Evolutionary conservation across 2,329 filamentous ascomycete species (phyloP).

Genomic region (Didymella exigua): DNA sequence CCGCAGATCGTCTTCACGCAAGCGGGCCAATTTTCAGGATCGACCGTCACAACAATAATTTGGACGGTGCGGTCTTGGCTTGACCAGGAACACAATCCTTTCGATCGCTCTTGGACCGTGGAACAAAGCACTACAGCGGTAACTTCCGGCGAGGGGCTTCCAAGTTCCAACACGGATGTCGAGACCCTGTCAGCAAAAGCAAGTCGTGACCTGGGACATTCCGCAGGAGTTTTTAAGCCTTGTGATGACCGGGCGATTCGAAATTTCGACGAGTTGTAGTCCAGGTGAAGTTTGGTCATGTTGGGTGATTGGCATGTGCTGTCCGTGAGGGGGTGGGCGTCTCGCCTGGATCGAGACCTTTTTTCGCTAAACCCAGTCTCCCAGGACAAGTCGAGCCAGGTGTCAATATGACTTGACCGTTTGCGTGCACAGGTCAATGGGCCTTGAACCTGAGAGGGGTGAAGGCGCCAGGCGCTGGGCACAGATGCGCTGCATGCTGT

Average conservation of each 20-base stretch:
- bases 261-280: neutral
- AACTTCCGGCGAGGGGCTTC: neutral
- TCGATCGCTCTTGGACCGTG: neutral
- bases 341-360: slow-evolving; percentile 25
- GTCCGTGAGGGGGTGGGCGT: slow-evolving; percentile 9
- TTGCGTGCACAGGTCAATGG: slow-evolving; percentile 12
- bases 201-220: neutral
- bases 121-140: slow-evolving; percentile 1
- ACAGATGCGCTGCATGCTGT: slow-evolving; percentile 10
- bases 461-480: slow-evolving; percentile 16
- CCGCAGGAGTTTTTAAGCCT: slow-evolving; percentile 5
- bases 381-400: slow-evolving; percentile 8
- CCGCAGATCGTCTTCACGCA: neutral
- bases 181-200: slow-evolving; percentile 5
- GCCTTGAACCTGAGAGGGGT: slow-evolving; percentile 10
- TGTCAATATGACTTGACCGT: slow-evolving; percentile 2
- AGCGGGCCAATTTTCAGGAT: slow-evolving; percentile 5
- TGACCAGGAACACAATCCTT: neutral
- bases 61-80: neutral
- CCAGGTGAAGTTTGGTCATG: slow-evolving; percentile 1
- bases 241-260: neutral
- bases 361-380: slow-evolving; percentile 31
- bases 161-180: neutral
- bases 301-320: slow-evolving; percentile 9
- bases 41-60: neutral